These are phyloP conservation scores for Mycena venus DNA, from an alignment of 768 basidiomycete genomes.

Conservation along the genomic window DNA sequence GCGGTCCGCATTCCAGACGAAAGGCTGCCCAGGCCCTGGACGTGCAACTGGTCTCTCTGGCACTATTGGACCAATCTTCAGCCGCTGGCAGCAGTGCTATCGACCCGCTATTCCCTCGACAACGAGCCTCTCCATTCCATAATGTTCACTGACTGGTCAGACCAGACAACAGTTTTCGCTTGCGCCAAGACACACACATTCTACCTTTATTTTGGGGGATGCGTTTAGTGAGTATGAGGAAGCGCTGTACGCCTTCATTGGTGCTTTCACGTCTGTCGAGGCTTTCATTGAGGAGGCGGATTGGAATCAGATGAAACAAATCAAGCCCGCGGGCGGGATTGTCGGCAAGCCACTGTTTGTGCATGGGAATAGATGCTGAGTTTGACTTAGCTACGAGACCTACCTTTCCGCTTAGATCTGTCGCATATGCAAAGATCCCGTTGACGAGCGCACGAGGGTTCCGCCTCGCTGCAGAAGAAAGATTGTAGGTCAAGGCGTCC, in stretches of 20 bases:
- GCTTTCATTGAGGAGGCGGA: constrained; percentile 14
- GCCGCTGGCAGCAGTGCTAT: background rate
- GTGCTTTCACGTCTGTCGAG: background rate
- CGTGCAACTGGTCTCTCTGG: constrained; percentile 12
- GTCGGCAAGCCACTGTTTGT: background rate
- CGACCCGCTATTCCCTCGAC: background rate
- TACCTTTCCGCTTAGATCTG: background rate
- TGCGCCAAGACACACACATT: background rate
- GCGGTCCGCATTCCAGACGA: background rate
- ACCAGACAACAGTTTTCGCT: background rate
- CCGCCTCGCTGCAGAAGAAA: background rate
- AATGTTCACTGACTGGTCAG: background rate
- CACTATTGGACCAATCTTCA: background rate
- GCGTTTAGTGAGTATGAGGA: background rate
- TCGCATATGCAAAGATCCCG: background rate
- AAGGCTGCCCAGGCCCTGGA: background rate
- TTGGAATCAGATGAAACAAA: background rate
- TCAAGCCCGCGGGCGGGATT: background rate
- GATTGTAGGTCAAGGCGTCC: background rate
- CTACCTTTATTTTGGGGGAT: background rate
- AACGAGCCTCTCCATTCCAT: background rate
- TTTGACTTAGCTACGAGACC: background rate
- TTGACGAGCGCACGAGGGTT: background rate
- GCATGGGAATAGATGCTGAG: background rate
- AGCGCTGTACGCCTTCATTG: background rate